Conservation (phyloP, 75 land plant species). For the Pinus taeda region DNA sequence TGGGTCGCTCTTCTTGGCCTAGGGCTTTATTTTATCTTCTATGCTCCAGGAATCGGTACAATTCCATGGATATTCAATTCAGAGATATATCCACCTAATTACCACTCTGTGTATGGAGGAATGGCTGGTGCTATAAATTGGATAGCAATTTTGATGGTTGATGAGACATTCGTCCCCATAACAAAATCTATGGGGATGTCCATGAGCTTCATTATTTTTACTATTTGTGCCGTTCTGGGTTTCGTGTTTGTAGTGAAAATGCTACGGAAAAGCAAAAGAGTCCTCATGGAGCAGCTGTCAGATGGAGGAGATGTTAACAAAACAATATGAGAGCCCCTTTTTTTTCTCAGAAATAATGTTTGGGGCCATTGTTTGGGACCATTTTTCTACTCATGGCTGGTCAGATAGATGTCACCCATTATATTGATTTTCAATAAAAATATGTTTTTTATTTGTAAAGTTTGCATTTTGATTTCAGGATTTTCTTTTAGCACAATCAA, state of each 20-base stretch:
- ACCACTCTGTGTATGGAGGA: constrained; percentile 79
- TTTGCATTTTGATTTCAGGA: too few species aligned
- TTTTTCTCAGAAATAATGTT: too few species aligned
- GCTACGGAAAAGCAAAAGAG: constrained; percentile 85
- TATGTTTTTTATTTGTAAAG: too few species aligned
- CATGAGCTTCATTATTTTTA: constrained; percentile 67
- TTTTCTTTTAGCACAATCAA: too few species aligned
- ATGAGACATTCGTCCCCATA: constrained; percentile 69
- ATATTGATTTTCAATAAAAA: too few species aligned
- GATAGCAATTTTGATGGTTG: constrained; percentile 70
- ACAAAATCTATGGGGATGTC: constrained; percentile 67
- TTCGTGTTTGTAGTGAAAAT: constrained; percentile 43
- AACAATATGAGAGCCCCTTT: too few species aligned
- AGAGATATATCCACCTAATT: constrained; percentile 74
- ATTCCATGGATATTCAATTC: too few species aligned
- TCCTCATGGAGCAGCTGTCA: constrained; percentile 80
- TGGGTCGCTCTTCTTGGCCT: constrained; percentile 56
- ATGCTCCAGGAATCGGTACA: constrained; percentile 86
- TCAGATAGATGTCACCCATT: too few species aligned
- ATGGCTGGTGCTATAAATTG: constrained; percentile 83
- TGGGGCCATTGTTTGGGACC: too few species aligned
- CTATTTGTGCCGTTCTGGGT: constrained; percentile 35
- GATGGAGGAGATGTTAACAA: too few species aligned
- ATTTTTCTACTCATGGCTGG: too few species aligned
- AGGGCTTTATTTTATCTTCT: constrained; percentile 52